Evolutionary conservation across 768 basidiomycete species (phyloP).

Genomic region (Lentinula boryana): DNA sequence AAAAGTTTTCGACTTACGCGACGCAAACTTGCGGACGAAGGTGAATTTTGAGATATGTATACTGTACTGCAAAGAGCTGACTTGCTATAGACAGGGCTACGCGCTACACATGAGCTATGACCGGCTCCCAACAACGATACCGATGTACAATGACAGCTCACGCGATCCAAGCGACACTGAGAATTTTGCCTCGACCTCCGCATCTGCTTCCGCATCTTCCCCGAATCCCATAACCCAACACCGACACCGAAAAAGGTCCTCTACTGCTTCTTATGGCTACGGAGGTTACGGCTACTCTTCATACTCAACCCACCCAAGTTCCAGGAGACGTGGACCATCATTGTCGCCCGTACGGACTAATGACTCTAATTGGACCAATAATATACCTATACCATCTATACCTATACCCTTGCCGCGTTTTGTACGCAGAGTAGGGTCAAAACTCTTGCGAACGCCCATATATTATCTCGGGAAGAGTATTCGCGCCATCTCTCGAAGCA

Average conservation of each 20-base stretch:
- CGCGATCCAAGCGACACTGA: neutral
- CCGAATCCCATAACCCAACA: conserved; percentile 2
- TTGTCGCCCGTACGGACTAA: neutral
- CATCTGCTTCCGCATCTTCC: neutral
- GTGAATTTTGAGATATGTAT: too few species aligned
- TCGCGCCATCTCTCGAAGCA: neutral
- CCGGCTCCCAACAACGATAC: conserved; percentile 1
- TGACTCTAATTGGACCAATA: neutral
- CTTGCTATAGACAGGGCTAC: neutral
- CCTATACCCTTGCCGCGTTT: neutral
- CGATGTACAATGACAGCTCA: conserved; percentile 2
- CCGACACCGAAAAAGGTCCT: conserved; percentile 3
- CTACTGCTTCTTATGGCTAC: neutral
- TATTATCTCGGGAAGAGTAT: neutral
- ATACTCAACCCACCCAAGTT: neutral
- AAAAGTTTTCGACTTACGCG: too few species aligned
- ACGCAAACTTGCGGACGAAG: too few species aligned
- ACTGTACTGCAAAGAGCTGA: too few species aligned
- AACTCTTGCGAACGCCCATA: neutral
- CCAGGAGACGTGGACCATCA: neutral
- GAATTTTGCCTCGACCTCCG: neutral
- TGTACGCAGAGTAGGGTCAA: neutral
- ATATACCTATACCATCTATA: neutral
- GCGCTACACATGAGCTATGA: conserved; percentile 5
- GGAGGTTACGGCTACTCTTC: conserved; percentile 1